Conservation (phyloP, 2,329 filamentous ascomycete genomes). For the Aspergillus tanneri region DNA sequence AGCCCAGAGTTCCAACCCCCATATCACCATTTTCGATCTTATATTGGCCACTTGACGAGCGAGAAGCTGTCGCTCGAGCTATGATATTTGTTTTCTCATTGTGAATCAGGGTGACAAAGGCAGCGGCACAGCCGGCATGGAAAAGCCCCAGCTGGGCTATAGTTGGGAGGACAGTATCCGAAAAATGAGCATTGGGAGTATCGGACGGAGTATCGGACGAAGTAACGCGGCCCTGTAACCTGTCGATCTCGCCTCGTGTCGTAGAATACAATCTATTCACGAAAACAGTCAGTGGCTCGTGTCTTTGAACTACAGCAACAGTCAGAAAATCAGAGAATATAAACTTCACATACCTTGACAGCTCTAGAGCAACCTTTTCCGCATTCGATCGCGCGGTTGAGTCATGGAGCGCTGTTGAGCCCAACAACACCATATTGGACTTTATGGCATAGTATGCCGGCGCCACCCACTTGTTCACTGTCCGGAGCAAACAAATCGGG, state of each 20-base stretch:
- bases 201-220: too few relatives aligned
- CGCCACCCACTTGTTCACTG: not conserved
- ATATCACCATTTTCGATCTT: conserved; percentile 24
- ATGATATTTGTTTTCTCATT: conserved; percentile 47
- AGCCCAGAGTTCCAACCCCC: conserved; percentile 16
- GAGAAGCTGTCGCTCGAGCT: conserved; percentile 49
- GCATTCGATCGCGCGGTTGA: conserved; percentile 1
- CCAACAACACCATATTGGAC: conserved; percentile 12
- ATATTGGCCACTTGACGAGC: conserved; percentile 26
- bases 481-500: not conserved
- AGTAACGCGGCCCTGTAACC: too few relatives aligned
- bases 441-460: conserved; percentile 11
- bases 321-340: too few relatives aligned
- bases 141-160: conserved; percentile 52
- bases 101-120: conserved; percentile 53
- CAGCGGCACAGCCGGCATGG: conserved; percentile 42
- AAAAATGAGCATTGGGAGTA: conserved; percentile 2
- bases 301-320: too few relatives aligned
- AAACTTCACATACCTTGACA: conserved; percentile 18
- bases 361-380: conserved; percentile 14
- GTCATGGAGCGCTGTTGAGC: conserved; percentile 10
- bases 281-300: not conserved
- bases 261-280: conserved; percentile 8
- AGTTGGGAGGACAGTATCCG: conserved; percentile 43
- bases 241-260: too few relatives aligned